These are phyloP conservation scores for Tetradesmus obliquus DNA, from an alignment of 139 green algal genomes.

Conservation along the genomic window DNA sequence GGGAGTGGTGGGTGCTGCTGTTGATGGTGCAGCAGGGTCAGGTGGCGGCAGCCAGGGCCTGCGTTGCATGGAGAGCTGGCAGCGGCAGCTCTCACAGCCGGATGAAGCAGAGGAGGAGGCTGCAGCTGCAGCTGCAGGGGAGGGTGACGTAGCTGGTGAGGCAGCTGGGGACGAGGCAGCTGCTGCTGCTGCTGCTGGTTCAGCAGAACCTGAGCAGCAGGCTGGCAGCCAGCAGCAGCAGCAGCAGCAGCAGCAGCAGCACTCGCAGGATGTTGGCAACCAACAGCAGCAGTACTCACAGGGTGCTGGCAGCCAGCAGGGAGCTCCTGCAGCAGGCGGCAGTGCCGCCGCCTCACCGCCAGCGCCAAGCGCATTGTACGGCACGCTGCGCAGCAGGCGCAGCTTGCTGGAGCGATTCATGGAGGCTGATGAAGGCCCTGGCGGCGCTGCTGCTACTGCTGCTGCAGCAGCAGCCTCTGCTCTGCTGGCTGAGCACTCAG, in stretches of 20 bases:
- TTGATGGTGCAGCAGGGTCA: slow-evolving; percentile 45
- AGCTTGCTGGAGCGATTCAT: not conserved
- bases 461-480: not conserved
- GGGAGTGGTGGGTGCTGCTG: slow-evolving; percentile 47
- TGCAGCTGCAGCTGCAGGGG: not conserved
- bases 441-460: not conserved
- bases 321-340: not conserved
- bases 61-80: slow-evolving; percentile 9
- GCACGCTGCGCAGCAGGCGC: not conserved
- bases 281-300: not conserved
- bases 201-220: not conserved
- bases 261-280: too few species aligned
- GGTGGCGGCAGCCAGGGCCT: not conserved
- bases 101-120: not conserved
- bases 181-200: not conserved
- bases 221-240: not conserved
- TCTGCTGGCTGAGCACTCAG: not conserved
- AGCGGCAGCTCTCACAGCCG: not conserved
- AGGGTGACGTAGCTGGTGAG: not conserved
- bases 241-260: slow-evolving; percentile 11
- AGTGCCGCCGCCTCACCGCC: not conserved
- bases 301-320: not conserved
- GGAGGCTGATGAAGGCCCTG: not conserved
- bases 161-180: not conserved
- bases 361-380: not conserved